These are phyloP conservation scores for Agrocybe praecox DNA, from an alignment of 768 basidiomycete genomes.

Conservation along the genomic window DNA sequence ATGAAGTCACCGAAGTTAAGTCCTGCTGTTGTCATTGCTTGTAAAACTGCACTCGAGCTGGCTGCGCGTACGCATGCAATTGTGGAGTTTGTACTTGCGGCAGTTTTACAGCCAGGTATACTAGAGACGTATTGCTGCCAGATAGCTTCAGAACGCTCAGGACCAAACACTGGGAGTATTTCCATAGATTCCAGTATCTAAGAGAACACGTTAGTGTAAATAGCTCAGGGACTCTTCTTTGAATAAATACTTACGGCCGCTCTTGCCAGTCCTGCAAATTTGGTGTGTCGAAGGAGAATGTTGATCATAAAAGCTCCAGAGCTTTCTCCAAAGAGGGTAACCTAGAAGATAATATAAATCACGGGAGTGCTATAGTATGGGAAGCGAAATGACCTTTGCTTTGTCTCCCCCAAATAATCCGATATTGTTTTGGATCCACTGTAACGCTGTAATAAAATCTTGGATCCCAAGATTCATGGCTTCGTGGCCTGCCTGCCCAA, in stretches of 20 bases:
- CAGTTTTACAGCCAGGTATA: constrained; percentile 25
- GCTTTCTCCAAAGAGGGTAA: constrained; percentile 49
- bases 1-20: constrained; percentile 2
- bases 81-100: constrained; percentile 18
- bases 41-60: neutral
- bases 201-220: no score
- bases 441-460: constrained; percentile 45
- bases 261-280: constrained; percentile 23
- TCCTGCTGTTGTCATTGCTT: neutral
- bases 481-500: neutral
- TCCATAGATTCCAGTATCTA: constrained; percentile 40
- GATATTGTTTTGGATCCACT: constrained; percentile 60
- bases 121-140: constrained; percentile 33
- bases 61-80: constrained; percentile 25
- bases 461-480: constrained; percentile 43
- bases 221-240: no score
- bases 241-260: no score
- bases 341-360: constrained; percentile 21
- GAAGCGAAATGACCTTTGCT: constrained; percentile 31
- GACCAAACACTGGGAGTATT: constrained; percentile 26
- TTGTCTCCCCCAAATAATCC: constrained; percentile 55
- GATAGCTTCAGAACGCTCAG: constrained; percentile 23
- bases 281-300: constrained; percentile 29
- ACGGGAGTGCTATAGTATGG: neutral
- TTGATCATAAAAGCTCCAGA: constrained; percentile 45